Conservation (phyloP, 106 monocot species). For the Alisma plantagoaquatica region DNA sequence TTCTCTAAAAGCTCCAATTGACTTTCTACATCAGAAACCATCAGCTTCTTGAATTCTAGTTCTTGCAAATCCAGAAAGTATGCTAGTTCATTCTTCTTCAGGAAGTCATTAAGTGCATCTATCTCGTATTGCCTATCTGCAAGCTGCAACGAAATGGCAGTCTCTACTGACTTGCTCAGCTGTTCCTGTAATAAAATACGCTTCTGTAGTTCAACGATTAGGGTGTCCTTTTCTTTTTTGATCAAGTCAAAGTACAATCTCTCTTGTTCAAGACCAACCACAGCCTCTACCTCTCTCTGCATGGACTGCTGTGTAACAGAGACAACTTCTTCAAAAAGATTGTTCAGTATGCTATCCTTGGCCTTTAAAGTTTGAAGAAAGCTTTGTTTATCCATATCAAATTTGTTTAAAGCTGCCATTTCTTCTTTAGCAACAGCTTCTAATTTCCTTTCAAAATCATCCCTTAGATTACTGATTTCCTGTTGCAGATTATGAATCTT, state of each 20-base stretch:
- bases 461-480: slow-evolving; percentile 14
- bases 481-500: slow-evolving; percentile 31
- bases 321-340: slow-evolving; percentile 18
- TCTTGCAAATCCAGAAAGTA: slow-evolving; percentile 40
- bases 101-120: slow-evolving; percentile 14
- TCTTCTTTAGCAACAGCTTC: slow-evolving; percentile 10
- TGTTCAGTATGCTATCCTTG: slow-evolving; percentile 21
- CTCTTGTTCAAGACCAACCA: slow-evolving; percentile 24
- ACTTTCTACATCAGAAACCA: slow-evolving; percentile 34
- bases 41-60: slow-evolving; percentile 18
- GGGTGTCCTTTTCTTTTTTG: slow-evolving; percentile 27
- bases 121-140: slow-evolving; percentile 22
- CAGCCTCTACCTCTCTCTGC: neutral
- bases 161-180: slow-evolving; percentile 23
- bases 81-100: slow-evolving; percentile 18
- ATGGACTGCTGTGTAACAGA: slow-evolving; percentile 24
- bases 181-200: slow-evolving; percentile 22
- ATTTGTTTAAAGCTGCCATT: slow-evolving; percentile 16
- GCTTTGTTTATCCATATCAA: slow-evolving; percentile 22
- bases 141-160: slow-evolving; percentile 18
- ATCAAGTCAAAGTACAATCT: slow-evolving; percentile 16
- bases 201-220: slow-evolving; percentile 19
- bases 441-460: slow-evolving; percentile 15
- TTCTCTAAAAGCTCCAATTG: slow-evolving; percentile 12
- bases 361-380: slow-evolving; percentile 26